A percentile compares a stretch with the other conserved stretches of the same genome.
Evolutionary conservation across 1,284 basidiomycete genomes (phyloP).

Genomic region (Sanguinoderma infundibulare): DNA sequence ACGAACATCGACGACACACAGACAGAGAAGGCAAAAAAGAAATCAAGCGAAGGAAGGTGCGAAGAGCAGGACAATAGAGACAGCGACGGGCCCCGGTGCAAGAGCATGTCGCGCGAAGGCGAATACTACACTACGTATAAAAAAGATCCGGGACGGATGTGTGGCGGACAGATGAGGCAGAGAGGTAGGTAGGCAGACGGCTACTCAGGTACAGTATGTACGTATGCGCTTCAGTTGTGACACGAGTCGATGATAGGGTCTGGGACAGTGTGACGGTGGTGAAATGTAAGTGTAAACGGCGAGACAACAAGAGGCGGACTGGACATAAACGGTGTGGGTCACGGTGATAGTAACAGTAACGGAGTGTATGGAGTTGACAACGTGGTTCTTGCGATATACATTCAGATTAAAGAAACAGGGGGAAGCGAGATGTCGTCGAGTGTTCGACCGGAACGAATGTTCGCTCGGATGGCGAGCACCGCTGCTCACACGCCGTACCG

Average conservation of each 20-base stretch:
- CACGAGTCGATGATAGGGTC: not conserved
- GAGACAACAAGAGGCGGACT: constrained; percentile 16
- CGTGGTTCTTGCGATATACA: constrained; percentile 21
- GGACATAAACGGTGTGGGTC: constrained; percentile 8
- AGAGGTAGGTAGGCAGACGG: too few species aligned
- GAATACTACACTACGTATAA: constrained; percentile 36
- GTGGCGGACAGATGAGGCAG: constrained; percentile 1
- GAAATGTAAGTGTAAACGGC: constrained; percentile 17
- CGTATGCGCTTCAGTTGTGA: not conserved
- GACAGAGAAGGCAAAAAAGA: not conserved
- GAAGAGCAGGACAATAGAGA: constrained; percentile 17
- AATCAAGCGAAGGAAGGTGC: constrained; percentile 20
- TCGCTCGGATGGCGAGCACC: constrained; percentile 1
- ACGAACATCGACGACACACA: not conserved
- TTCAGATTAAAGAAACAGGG: constrained; percentile 14
- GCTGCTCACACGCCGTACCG: constrained; percentile 71
- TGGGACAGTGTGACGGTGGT: constrained; percentile 1
- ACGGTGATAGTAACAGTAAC: constrained; percentile 4
- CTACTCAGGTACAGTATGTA: constrained; percentile 1
- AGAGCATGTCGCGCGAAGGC: constrained; percentile 11
- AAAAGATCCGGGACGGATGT: constrained; percentile 25
- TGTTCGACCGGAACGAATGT: not conserved
- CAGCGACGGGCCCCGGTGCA: not conserved
- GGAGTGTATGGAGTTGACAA: constrained; percentile 2
- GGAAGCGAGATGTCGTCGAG: constrained; percentile 8